These are phyloP conservation scores for Fusarium sp. DNA, from an alignment of 2,329 filamentous ascomycete genomes.

Conservation along the genomic window DNA sequence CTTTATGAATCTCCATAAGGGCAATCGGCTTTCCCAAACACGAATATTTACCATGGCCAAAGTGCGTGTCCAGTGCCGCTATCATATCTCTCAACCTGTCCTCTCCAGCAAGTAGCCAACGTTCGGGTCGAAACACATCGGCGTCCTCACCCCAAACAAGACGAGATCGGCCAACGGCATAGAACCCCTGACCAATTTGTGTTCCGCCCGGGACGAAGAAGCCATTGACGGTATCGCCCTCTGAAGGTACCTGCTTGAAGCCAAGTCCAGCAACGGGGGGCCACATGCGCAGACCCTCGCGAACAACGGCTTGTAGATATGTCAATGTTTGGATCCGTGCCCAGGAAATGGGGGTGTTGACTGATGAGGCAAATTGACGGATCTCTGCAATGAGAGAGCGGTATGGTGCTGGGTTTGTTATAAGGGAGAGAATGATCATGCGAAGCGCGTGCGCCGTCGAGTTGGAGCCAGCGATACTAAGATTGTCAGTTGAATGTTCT, in stretches of 20 bases:
- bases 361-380: slow-evolving; percentile 54
- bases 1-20: slow-evolving; percentile 63
- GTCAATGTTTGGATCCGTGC: slow-evolving; percentile 61
- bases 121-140: slow-evolving; percentile 65
- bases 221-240: slow-evolving; percentile 66
- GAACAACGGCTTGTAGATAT: slow-evolving; percentile 70
- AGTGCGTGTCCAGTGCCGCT: slow-evolving; percentile 58
- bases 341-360: slow-evolving; percentile 60
- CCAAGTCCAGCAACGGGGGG: slow-evolving; percentile 67
- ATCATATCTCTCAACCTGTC: slow-evolving; percentile 54
- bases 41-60: slow-evolving; percentile 60
- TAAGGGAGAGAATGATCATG: slow-evolving; percentile 64
- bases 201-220: slow-evolving; percentile 66
- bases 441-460: slow-evolving; percentile 69
- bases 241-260: slow-evolving; percentile 66
- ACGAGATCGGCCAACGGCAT: slow-evolving; percentile 65
- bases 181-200: slow-evolving; percentile 66
- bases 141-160: slow-evolving; percentile 65
- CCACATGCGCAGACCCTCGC: slow-evolving; percentile 68
- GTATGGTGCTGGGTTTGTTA: slow-evolving; percentile 61
- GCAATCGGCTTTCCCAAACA: slow-evolving; percentile 64
- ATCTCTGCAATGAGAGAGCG: slow-evolving; percentile 59
- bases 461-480: slow-evolving; percentile 70
- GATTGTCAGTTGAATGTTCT: not conserved
- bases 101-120: slow-evolving; percentile 62